These are phyloP conservation scores for Cichorium intybus DNA, from an alignment of 140 eudicot species.

Conservation along the genomic window DNA sequence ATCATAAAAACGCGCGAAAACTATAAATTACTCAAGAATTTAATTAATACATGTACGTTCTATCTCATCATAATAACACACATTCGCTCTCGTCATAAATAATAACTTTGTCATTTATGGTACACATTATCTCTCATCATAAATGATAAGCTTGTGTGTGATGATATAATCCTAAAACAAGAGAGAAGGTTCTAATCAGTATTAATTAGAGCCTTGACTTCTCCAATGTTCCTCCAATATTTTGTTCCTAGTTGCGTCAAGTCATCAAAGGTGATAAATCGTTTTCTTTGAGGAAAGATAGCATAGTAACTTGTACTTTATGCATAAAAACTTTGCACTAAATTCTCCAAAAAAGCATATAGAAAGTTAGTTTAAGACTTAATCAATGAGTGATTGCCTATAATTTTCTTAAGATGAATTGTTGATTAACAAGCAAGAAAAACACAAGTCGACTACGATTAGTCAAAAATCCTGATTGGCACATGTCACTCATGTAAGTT, in stretches of 20 bases:
- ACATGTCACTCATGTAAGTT: neutral
- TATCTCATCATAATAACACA: too few relatives aligned
- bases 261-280: slow-evolving; percentile 26
- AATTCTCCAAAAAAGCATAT: neutral
- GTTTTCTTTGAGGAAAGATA: slow-evolving; percentile 25
- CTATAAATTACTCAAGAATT: too few relatives aligned
- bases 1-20: too few relatives aligned
- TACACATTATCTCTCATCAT: too few relatives aligned
- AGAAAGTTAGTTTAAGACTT: neutral
- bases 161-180: slow-evolving; percentile 14
- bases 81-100: neutral
- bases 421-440: slow-evolving; percentile 16
- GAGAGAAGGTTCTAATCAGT: slow-evolving; percentile 21
- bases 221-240: slow-evolving; percentile 9
- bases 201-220: slow-evolving; percentile 14
- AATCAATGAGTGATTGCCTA: slow-evolving; percentile 4
- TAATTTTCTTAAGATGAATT: neutral
- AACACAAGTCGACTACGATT: neutral
- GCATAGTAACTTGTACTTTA: slow-evolving; percentile 14
- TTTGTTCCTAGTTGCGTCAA: slow-evolving; percentile 17
- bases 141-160: neutral
- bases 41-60: too few relatives aligned
- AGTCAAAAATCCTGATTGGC: slow-evolving; percentile 24
- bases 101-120: too few relatives aligned
- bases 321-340: neutral